These are phyloP conservation scores for Claviceps spartinae DNA, from an alignment of 2,329 filamentous ascomycete species.

Conservation along the genomic window DNA sequence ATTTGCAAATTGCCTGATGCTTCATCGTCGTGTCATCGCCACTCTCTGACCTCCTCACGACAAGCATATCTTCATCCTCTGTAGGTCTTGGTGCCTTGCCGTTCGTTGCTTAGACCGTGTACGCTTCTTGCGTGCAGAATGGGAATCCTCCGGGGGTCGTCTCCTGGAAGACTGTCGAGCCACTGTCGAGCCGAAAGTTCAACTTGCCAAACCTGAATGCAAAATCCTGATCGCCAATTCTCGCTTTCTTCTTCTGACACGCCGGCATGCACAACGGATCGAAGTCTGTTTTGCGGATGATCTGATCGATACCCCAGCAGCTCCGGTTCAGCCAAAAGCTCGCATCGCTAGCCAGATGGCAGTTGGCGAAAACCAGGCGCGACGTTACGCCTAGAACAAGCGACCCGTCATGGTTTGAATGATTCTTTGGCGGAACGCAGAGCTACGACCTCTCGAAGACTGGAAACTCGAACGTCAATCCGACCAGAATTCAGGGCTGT, in stretches of 20 bases:
- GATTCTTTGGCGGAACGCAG: conserved; percentile 30
- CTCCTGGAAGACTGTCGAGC: conserved; percentile 72
- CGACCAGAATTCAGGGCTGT: conserved; percentile 19
- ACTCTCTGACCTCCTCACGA: conserved; percentile 30
- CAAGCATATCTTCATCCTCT: conserved; percentile 36
- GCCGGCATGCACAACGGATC: conserved; percentile 55
- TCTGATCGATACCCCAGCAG: conserved; percentile 80
- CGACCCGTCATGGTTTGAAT: conserved; percentile 56
- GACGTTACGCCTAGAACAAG: conserved; percentile 84
- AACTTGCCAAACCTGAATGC: conserved; percentile 94
- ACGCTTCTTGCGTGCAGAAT: conserved; percentile 71
- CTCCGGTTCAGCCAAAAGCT: conserved; percentile 64
- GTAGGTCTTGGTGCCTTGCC: conserved; percentile 21
- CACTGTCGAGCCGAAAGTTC: conserved; percentile 83
- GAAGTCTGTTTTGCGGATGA: conserved; percentile 64
- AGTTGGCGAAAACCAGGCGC: conserved; percentile 78
- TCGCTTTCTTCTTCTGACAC: conserved; percentile 52
- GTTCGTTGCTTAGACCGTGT: conserved; percentile 41
- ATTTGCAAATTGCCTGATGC: conserved; percentile 15
- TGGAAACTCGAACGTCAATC: conserved; percentile 68
- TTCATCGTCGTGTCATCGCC: conserved; percentile 31
- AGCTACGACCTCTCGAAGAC: no score
- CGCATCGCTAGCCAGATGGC: conserved; percentile 75
- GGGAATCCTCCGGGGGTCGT: conserved; percentile 76
- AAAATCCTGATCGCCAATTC: conserved; percentile 83